A percentile compares a stretch with the other conserved stretches of the same genome.
Evolutionary conservation across 1,139 yeast genomes (phyloP).

Genomic region (Yamadazyma friedrichii): DNA sequence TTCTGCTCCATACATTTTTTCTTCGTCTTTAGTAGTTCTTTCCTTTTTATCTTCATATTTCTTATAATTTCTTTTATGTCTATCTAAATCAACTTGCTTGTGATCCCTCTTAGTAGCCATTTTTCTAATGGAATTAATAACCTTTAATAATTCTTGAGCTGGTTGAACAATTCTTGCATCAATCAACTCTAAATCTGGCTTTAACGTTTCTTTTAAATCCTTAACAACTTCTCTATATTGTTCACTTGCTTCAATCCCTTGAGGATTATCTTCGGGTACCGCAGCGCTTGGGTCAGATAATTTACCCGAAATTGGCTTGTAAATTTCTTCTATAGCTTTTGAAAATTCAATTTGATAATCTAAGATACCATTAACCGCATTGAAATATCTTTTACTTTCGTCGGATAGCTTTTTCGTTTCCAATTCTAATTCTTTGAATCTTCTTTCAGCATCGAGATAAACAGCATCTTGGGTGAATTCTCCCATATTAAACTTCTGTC

Average conservation of each 20-base stretch:
- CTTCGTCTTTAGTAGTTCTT: constrained; percentile 84
- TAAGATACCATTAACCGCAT: constrained; percentile 91
- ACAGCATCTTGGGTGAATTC: constrained; percentile 83
- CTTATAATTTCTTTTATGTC: constrained; percentile 66
- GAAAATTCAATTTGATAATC: constrained; percentile 92
- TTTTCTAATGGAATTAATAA: constrained; percentile 80
- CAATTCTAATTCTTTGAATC: constrained; percentile 86
- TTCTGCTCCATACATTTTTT: constrained; percentile 82
- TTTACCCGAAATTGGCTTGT: constrained; percentile 93
- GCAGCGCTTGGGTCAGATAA: constrained; percentile 84
- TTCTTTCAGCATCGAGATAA: constrained; percentile 89
- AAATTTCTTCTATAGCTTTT: constrained; percentile 90
- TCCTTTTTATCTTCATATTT: constrained; percentile 84
- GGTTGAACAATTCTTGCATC: constrained; percentile 89
- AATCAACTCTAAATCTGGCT: constrained; percentile 91
- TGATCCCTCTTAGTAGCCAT: constrained; percentile 96
- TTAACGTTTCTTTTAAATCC: constrained; percentile 78
- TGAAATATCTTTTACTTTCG: constrained; percentile 85
- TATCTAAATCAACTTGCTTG: constrained; percentile 90
- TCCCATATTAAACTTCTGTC: constrained; percentile 84
- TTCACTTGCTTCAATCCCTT: constrained; percentile 92
- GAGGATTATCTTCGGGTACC: constrained; percentile 90
- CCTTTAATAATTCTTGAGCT: constrained; percentile 83
- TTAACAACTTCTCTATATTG: constrained; percentile 85
- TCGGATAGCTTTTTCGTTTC: constrained; percentile 89